Percentiles rank a stretch among this genome's conserved stretches.
Evolutionary conservation across 2,329 filamentous ascomycete species (phyloP).

Genomic region (Calonectria crousiana): DNA sequence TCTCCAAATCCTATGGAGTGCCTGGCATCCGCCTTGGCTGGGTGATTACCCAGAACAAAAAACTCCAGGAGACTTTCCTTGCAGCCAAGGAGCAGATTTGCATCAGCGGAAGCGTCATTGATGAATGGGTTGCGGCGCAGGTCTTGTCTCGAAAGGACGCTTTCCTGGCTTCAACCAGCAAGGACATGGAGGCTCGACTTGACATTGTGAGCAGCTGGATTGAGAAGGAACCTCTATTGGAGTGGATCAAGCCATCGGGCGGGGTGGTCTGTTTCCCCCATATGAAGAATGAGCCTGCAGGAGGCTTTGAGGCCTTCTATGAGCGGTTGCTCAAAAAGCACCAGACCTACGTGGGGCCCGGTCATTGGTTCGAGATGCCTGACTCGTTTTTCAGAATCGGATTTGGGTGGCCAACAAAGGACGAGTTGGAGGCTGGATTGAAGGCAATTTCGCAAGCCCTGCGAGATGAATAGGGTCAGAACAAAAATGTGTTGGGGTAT

Average conservation of each 20-base stretch:
- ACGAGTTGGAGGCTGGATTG: constrained; percentile 37
- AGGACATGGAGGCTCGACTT: constrained; percentile 37
- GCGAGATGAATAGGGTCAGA: neutral
- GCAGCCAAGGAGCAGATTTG: constrained; percentile 42
- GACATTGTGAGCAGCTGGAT: constrained; percentile 39
- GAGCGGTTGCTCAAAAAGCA: constrained; percentile 33
- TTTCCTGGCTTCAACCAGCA: constrained; percentile 22
- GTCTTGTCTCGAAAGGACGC: constrained; percentile 27
- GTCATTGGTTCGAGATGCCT: constrained; percentile 40
- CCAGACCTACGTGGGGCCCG: constrained; percentile 39
- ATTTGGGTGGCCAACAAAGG: constrained; percentile 39
- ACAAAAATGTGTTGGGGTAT: too few species aligned
- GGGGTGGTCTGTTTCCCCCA: constrained; percentile 41
- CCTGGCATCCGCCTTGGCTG: constrained; percentile 40
- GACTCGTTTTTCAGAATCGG: constrained; percentile 42
- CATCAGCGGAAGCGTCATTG: constrained; percentile 38
- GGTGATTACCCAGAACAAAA: constrained; percentile 29
- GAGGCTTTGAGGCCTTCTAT: constrained; percentile 34
- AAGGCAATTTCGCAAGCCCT: constrained; percentile 28
- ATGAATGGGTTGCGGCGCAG: constrained; percentile 39
- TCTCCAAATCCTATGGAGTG: constrained; percentile 40
- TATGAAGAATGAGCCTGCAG: constrained; percentile 36
- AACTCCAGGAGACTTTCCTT: constrained; percentile 35
- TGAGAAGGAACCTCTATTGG: constrained; percentile 36
- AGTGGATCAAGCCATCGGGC: constrained; percentile 39